A percentile compares a stretch with the other conserved stretches of the same genome.
phyloP scores from a whole-genome alignment of 495 filamentous ascomycete genomes.

The Penicillium malachiteum region DNA sequence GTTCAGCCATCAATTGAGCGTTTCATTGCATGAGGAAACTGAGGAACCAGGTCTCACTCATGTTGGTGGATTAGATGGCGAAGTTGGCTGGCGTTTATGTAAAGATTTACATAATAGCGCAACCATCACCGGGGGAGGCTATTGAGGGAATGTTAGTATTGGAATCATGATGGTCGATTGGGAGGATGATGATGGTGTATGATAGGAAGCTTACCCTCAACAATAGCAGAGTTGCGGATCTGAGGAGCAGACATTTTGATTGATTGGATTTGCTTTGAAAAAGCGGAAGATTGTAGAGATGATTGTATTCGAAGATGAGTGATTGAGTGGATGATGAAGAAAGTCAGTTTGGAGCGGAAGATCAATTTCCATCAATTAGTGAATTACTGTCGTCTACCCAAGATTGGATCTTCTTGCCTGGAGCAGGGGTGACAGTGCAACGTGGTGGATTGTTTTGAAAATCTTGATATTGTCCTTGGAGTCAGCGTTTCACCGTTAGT shows the following conservation, averaged over 20 bases:
- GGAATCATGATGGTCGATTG: neutral
- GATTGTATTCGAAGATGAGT: constrained; percentile 10
- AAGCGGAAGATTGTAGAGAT: constrained; percentile 27
- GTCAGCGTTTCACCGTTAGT: neutral
- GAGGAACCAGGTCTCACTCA: constrained; percentile 6
- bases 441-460: neutral
- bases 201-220: constrained; percentile 29
- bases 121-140: constrained; percentile 40
- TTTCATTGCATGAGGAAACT: neutral
- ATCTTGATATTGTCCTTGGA: neutral
- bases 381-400: too few species aligned
- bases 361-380: neutral
- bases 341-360: neutral
- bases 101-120: constrained; percentile 37
- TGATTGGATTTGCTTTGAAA: constrained; percentile 19
- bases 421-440: too few species aligned
- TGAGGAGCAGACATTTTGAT: constrained; percentile 37
- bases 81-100: constrained; percentile 11
- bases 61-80: constrained; percentile 6
- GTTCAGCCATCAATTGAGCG: neutral
- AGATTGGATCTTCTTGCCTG: too few species aligned
- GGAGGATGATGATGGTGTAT: constrained; percentile 1
- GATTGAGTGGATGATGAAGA: constrained; percentile 14
- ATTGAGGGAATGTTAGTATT: constrained; percentile 15
- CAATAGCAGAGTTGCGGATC: constrained; percentile 27